Base-by-base conservation (phyloP, 2,329 filamentous ascomycete species). In the Sclerotinia minor region DNA sequence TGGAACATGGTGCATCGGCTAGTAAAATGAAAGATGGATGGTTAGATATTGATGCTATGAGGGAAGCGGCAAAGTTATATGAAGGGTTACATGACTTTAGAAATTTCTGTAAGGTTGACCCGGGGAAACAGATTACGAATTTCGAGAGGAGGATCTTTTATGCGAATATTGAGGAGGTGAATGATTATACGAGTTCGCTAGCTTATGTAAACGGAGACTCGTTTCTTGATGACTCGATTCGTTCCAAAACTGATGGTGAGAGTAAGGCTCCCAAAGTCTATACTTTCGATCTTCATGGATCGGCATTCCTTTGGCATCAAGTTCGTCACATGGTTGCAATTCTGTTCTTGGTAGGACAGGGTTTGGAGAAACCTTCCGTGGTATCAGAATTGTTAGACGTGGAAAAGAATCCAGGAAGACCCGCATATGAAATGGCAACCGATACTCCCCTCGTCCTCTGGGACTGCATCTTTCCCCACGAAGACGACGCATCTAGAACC, bases 241-340 rank as follows among this genome's bases (percentile, higher is more conserved):
- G 45, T 26, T 50, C 59, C 21, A 61, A 41, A 38, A 15, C 32
- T 32, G 50, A 61, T 21, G 35, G n/a, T 17, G 67, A 64, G 8
- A 50, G 41, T 32, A 61, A 61, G 35, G 64, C 58, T 64, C 76
- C 88, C 8, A 91, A 92, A 75, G 85, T 97, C 19, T 98, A 96
- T 80, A 89, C 90, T 70, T 96, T 99, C 79, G 89, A 90, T 68
- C 88, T 99, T 52, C 88, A 94, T 73, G 95, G 95, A 26, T 93
- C 91, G 9, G 95, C 94, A 1, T 99, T 99, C 79, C 81, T 99
- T 58, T 99, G 95, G 95, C 95, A 99, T 80, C 95, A 99, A 80
- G 96, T 99, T 73, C 89, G 95, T 32, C 92, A 94, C 81, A 94
- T 99, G 87, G 89, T 96, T n/a, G 87, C 89, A 21, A 83, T 98